These are phyloP conservation scores for Podospora pseudopauciseta DNA, from an alignment of 495 filamentous ascomycete genomes.

Conservation along the genomic window DNA sequence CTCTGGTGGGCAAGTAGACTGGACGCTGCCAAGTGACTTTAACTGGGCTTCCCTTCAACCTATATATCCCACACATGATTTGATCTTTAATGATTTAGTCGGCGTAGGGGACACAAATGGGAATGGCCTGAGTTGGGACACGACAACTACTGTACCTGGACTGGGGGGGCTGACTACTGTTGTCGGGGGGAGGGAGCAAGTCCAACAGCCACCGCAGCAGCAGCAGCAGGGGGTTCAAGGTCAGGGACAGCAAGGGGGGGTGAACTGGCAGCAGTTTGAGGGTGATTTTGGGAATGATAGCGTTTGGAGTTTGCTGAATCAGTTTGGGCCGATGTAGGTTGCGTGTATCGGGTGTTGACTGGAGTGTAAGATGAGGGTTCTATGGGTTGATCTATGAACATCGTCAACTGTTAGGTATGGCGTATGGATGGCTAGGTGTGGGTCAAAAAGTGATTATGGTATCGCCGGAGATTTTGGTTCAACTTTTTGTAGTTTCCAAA, in stretches of 20 bases:
- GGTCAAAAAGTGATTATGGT: too few species aligned
- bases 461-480: too few species aligned
- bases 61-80: constrained; percentile 52
- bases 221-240: neutral
- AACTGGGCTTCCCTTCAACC: constrained; percentile 48
- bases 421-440: too few species aligned
- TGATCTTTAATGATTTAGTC: constrained; percentile 20
- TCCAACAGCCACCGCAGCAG: neutral
- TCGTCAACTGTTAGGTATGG: too few species aligned
- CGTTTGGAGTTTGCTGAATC: constrained; percentile 53
- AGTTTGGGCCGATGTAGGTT: constrained; percentile 23
- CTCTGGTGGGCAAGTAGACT: constrained; percentile 7
- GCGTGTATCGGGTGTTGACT: too few species aligned
- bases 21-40: constrained; percentile 36
- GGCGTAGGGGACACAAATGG: neutral
- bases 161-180: neutral
- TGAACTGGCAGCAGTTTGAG: constrained; percentile 33
- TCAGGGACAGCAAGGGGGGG: neutral
- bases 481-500: too few species aligned
- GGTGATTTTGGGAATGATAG: constrained; percentile 52
- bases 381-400: too few species aligned
- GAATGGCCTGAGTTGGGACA: neutral
- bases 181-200: neutral
- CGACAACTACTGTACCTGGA: neutral
- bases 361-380: too few species aligned